phyloP scores from a whole-genome alignment of 495 filamentous ascomycete species.

The Pyrenopolyporus hunteri region DNA sequence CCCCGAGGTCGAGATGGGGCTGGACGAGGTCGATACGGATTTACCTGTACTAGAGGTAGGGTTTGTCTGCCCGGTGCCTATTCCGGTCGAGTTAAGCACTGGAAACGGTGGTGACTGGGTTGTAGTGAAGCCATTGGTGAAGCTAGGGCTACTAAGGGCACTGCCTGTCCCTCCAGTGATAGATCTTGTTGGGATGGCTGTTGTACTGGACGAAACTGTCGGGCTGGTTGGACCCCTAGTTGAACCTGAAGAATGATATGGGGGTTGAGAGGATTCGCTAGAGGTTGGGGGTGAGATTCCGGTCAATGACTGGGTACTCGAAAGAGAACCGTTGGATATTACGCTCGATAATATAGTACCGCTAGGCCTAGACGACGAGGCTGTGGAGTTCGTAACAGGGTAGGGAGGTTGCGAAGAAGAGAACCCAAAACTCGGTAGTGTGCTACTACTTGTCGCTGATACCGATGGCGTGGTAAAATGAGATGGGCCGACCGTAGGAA shows the following conservation, averaged over 20 bases:
- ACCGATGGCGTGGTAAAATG: too few relatives aligned
- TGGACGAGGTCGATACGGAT: not conserved
- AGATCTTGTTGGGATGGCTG: slow-evolving; percentile 1
- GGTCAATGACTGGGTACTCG: slow-evolving; percentile 1
- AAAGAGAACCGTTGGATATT: not conserved
- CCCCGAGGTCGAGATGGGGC: not conserved
- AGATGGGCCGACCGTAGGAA: not conserved
- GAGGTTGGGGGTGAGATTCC: too few relatives aligned
- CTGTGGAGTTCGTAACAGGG: slow-evolving; percentile 22
- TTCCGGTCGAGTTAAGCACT: slow-evolving; percentile 37
- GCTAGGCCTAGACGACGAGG: not conserved
- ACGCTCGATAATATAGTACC: not conserved
- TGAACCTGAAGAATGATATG: slow-evolving; percentile 21
- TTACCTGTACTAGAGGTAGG: not conserved
- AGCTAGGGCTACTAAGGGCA: slow-evolving; percentile 5
- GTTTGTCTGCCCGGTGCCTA: slow-evolving; percentile 22
- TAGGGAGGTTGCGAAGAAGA: slow-evolving; percentile 16
- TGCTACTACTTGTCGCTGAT: not conserved
- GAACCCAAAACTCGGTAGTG: not conserved
- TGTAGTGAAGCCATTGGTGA: slow-evolving; percentile 4
- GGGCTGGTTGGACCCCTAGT: slow-evolving; percentile 15
- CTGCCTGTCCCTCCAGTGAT: not conserved
- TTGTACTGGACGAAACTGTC: slow-evolving; percentile 9
- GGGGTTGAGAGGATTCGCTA: slow-evolving; percentile 2
- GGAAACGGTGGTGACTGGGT: slow-evolving; percentile 36